A percentile compares a stretch with the other conserved stretches of the same genome.
These are phyloP conservation scores for Backusella luteola DNA, from an alignment of 192 early-diverging fungal genomes.

Conservation along the genomic window DNA sequence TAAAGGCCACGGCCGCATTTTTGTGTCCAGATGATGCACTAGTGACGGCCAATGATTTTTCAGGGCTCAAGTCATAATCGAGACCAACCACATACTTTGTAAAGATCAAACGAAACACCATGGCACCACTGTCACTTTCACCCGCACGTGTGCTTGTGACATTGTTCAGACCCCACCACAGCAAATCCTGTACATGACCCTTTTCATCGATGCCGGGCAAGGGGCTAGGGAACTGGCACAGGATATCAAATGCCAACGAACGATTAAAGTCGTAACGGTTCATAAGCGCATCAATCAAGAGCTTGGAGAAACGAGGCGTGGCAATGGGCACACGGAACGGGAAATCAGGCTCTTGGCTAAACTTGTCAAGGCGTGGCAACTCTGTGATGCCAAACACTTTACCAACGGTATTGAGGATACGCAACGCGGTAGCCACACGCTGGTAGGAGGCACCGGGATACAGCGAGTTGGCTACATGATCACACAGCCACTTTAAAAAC, in stretches of 20 bases:
- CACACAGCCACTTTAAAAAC: conserved; percentile 64
- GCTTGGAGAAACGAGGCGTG: conserved; percentile 42
- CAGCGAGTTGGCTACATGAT: conserved; percentile 55
- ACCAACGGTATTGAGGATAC: conserved; percentile 49
- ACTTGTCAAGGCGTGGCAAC: conserved; percentile 48
- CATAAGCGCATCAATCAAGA: conserved; percentile 61
- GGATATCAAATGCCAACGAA: conserved; percentile 65
- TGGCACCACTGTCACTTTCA: conserved; percentile 84
- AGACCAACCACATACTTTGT: conserved; percentile 67
- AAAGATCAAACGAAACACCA: conserved; percentile 76
- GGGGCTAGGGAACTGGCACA: conserved; percentile 64
- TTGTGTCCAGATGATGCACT: not conserved
- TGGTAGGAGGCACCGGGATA: conserved; percentile 77
- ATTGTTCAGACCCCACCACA: conserved; percentile 60
- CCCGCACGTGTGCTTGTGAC: conserved; percentile 68
- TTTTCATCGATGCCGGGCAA: conserved; percentile 53
- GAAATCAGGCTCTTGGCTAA: conserved; percentile 39
- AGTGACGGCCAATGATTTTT: not conserved
- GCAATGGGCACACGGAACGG: conserved; percentile 56
- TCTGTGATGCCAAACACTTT: conserved; percentile 52
- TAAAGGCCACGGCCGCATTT: conserved; percentile 16
- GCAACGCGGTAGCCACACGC: conserved; percentile 59
- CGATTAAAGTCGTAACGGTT: conserved; percentile 80
- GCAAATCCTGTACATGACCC: conserved; percentile 47
- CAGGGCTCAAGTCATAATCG: conserved; percentile 38